phyloP scores from a whole-genome alignment of 495 filamentous ascomycete species.

The Neohortaea acidophila region DNA sequence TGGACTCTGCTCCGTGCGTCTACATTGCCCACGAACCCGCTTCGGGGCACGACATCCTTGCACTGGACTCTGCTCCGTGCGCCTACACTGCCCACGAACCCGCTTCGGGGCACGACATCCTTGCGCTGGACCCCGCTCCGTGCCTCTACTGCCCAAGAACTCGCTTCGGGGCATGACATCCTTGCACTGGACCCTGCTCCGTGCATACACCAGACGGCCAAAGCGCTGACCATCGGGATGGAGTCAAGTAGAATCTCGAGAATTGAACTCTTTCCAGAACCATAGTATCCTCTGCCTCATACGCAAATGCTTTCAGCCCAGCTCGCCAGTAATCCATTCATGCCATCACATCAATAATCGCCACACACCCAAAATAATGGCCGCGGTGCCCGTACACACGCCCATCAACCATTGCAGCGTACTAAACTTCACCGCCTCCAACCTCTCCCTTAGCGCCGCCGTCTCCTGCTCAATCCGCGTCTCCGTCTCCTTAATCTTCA shows the following conservation, averaged over 20 bases:
- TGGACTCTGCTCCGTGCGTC: too few species aligned
- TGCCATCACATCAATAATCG: constrained; percentile 54
- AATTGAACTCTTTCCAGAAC: too few species aligned
- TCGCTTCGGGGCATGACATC: neutral
- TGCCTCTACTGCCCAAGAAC: too few species aligned
- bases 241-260: too few species aligned
- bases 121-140: too few species aligned
- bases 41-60: too few species aligned
- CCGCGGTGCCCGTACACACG: constrained; percentile 87
- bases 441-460: constrained; percentile 71
- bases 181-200: neutral
- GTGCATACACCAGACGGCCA: neutral
- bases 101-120: too few species aligned
- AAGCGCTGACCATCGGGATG: neutral
- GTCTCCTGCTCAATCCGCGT: constrained; percentile 97
- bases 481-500: constrained; percentile 98
- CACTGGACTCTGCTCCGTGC: too few species aligned
- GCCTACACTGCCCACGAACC: too few species aligned
- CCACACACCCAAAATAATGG: constrained; percentile 91
- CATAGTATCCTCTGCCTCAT: neutral
- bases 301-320: neutral
- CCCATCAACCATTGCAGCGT: constrained; percentile 98
- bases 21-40: too few species aligned
- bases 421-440: constrained; percentile 95
- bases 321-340: neutral